These are phyloP conservation scores for Spencermartinsiella ligniputridi DNA, from an alignment of 1,139 yeast species.

Conservation along the genomic window DNA sequence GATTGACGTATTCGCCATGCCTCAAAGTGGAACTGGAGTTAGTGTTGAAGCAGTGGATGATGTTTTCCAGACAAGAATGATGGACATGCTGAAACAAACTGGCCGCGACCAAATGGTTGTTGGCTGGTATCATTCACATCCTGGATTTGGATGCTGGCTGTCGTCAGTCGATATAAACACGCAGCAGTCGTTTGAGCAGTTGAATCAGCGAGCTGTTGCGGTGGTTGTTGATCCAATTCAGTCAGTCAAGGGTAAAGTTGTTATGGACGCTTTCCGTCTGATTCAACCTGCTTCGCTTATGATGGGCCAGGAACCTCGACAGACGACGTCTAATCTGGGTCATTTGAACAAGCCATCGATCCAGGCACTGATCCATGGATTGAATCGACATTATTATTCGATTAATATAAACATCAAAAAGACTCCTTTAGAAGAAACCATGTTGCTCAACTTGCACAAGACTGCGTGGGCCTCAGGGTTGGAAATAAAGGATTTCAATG, in stretches of 20 bases:
- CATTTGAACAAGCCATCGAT: slow-evolving; percentile 96
- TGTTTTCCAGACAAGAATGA: slow-evolving; percentile 97
- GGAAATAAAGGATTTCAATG: slow-evolving; percentile 69
- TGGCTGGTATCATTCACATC: slow-evolving; percentile 99
- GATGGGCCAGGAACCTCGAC: slow-evolving; percentile 98
- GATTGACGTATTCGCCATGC: slow-evolving; percentile 98
- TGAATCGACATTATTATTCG: slow-evolving; percentile 95
- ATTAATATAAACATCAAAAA: slow-evolving; percentile 92
- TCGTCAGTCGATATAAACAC: slow-evolving; percentile 97
- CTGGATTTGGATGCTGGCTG: slow-evolving; percentile 98
- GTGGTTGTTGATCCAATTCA: slow-evolving; percentile 98
- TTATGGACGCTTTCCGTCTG: slow-evolving; percentile 95
- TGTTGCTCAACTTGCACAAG: slow-evolving; percentile 92
- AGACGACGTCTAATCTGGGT: slow-evolving; percentile 93
- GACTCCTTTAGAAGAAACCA: slow-evolving; percentile 87
- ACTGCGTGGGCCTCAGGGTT: slow-evolving; percentile 96
- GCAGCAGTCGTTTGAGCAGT: slow-evolving; percentile 94
- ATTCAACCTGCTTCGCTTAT: slow-evolving; percentile 83
- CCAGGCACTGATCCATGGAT: slow-evolving; percentile 94
- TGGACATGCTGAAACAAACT: slow-evolving; percentile 98
- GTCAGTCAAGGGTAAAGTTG: slow-evolving; percentile 97
- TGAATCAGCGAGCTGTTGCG: slow-evolving; percentile 92
- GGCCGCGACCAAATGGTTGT: slow-evolving; percentile 99
- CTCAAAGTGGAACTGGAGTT: slow-evolving; percentile 93
- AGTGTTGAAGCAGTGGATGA: slow-evolving; percentile 99